Evolutionary conservation across 2,329 filamentous ascomycete species (phyloP), one percentile per base, ranked within the genome.

Genomic region (Aspergillus melleus): DNA sequence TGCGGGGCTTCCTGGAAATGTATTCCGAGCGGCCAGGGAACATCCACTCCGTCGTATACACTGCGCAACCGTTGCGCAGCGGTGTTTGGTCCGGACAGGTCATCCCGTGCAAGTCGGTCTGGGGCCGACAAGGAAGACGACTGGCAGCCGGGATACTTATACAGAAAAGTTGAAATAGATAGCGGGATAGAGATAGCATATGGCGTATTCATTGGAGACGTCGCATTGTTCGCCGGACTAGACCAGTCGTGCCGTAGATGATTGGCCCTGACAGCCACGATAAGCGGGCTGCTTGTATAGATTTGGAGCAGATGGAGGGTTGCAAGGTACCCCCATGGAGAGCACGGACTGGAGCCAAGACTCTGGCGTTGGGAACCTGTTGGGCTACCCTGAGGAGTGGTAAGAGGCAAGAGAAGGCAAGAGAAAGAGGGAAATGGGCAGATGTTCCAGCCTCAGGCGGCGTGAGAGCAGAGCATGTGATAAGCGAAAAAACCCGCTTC

Each of bases 71-170:
- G 14, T 44, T 75, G 39, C 36, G 62, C 4, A 57, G 62, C 26
- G 59, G 61, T 5, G 52, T 56, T 20, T 73, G 70, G 67, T 58
- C 63, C 12, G 73, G 72, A 9, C 78, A 79, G 58, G 64, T 79
- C 44, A 64, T 81, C 24, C 79, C 79, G 10, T 80, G 77, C 64
- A 71, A 67, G 59, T 72, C 72, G 44, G 69, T 80, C 39, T 80
- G 77, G 75, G 77, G 76, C 4, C 56, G 61, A 19, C 60, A 70
- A 49, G 77, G 75, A 22, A 64, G 62, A 51, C 63, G 61, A 57
- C 62, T 80, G 56, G 67, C 66, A 44, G 78, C 75, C 14, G 77
- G 69, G 12, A 61, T 78, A 39, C 66, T 77, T 54, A 46, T 79
- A 49, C 72, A 76, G 55, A 63, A 61, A 42, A 59, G 53, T 14